Evolutionary conservation across 805 yeast species (phyloP), one percentile per base, ranked within the genome.

Genomic region (Lachancea thermotolerans): DNA sequence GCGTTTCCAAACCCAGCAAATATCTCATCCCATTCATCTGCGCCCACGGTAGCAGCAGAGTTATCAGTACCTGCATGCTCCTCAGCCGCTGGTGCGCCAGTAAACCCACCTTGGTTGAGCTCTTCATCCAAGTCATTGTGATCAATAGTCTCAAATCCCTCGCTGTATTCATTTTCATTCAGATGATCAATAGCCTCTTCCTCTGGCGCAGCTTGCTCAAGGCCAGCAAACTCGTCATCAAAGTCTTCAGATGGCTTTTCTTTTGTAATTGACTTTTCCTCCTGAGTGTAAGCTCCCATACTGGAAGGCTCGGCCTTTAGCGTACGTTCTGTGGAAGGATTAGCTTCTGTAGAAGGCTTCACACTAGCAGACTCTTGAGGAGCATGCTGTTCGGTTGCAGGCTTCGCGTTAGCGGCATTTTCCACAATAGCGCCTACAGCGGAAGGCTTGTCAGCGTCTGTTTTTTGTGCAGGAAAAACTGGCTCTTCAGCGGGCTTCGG

Each of bases 11-110:
- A 85, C 0, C 95, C 95, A 3, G 95, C 91, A 68, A 89, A 89
- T 21, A 89, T 74, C 66, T 87, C 90, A 58, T 89, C 96, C 97
- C 97, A 89, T 62, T 89, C 97, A 57, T 87, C 95, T 43, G 72
- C 75, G 28, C 64, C 67, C 48, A 57, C 65, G 49, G 56, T 57
- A 9, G 44, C 43, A 12, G 40, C 18, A 36, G 46, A 14, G 10
- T 36, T 46, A 15, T 46, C 28, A 3, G 25, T 44, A 10, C 35
- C 36, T 14, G 42, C 43, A 32, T 39, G 43, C 3, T 41, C 33
- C 11, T 37, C 45, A 8, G 32, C 36, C 16, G 41, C 39, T n/a
- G 43, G 30, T 7, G 50, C 32, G 10, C 56, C 57, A 1, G 62
- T 54, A 33, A 59, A 59, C 1, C 50, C 55, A 37, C 54, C 55